These are phyloP conservation scores for Agrocybe pediades DNA, from an alignment of 768 basidiomycete genomes.

Conservation along the genomic window DNA sequence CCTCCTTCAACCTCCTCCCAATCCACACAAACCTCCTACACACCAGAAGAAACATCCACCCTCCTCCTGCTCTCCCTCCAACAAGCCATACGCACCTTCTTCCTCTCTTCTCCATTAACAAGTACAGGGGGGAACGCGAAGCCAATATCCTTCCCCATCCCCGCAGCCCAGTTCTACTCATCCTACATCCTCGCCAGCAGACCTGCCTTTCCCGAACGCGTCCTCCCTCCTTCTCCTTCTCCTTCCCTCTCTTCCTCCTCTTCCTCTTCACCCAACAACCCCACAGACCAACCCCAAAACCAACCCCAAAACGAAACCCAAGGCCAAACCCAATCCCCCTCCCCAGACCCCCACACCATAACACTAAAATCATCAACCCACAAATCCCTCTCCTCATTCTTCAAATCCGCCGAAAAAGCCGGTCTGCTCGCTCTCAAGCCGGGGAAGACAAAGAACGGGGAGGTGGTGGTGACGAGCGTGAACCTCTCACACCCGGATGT, in stretches of 20 bases:
- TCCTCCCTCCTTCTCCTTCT: slow-evolving; percentile 32
- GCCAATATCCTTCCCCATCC: slow-evolving; percentile 68
- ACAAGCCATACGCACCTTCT: slow-evolving; percentile 67
- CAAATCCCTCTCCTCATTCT: slow-evolving; percentile 82
- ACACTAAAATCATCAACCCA: slow-evolving; percentile 77
- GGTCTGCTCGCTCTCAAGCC: slow-evolving; percentile 74
- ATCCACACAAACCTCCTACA: slow-evolving; percentile 22
- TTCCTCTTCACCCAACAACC: slow-evolving; percentile 18
- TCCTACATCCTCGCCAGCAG: slow-evolving; percentile 76
- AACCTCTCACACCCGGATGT: slow-evolving; percentile 61
- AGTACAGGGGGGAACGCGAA: too few relatives aligned
- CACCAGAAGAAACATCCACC: slow-evolving; percentile 50
- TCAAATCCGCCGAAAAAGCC: slow-evolving; percentile 77
- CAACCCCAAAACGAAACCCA: too few relatives aligned
- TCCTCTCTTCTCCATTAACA: too few relatives aligned
- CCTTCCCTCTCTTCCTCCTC: too few relatives aligned
- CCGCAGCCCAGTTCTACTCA: slow-evolving; percentile 76
- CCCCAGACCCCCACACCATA: too few relatives aligned
- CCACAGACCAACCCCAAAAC: too few relatives aligned
- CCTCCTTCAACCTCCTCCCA: not conserved
- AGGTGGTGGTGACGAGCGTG: slow-evolving; percentile 56
- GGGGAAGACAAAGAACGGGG: slow-evolving; percentile 45
- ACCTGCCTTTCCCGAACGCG: slow-evolving; percentile 60
- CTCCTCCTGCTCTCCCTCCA: slow-evolving; percentile 64
- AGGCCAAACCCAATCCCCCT: too few relatives aligned